These are phyloP conservation scores for Nymphaea colorata DNA, from an alignment of 164 flowering plant species.

Conservation along the genomic window DNA sequence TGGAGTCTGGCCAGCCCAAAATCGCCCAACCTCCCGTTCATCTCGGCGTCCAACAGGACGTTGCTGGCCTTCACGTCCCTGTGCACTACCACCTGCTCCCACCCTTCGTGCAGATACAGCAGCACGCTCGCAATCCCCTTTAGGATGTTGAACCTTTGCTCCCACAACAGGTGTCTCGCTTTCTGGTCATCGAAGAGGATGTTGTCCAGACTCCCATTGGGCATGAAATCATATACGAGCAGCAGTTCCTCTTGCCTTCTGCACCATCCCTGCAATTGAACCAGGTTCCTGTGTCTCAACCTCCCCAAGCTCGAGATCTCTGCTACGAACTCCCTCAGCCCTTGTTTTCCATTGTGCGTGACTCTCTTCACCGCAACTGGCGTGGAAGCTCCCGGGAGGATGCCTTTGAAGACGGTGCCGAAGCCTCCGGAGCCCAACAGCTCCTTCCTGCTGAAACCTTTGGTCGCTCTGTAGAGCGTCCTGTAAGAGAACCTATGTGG, in stretches of 20 bases:
- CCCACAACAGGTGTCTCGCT: background rate
- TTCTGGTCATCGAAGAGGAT: background rate
- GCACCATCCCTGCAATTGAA: constrained; percentile 9
- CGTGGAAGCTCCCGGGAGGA: background rate
- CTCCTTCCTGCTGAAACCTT: background rate
- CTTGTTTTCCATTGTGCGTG: constrained; percentile 5
- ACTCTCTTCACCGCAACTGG: constrained; percentile 7
- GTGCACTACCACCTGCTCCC: constrained; percentile 4
- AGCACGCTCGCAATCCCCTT: background rate
- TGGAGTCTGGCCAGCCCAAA: constrained; percentile 3
- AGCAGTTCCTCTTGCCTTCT: background rate
- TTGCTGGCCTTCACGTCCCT: constrained; percentile 4
- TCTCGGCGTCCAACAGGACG: background rate
- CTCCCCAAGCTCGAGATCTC: constrained; percentile 6
- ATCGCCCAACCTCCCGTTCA: constrained; percentile 3
- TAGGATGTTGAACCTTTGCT: background rate
- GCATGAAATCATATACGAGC: constrained; percentile 8
- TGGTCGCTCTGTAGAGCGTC: background rate
- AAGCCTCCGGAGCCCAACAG: constrained; percentile 3
- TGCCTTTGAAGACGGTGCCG: constrained; percentile 2
- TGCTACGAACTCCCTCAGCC: constrained; percentile 6
- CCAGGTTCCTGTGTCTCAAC: constrained; percentile 7
- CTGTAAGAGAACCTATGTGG: background rate
- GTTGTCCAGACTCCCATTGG: background rate
- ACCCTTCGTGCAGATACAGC: constrained; percentile 2